Base-by-base conservation (phyloP, 139 green algal genomes). In the Microglena sp. region DNA sequence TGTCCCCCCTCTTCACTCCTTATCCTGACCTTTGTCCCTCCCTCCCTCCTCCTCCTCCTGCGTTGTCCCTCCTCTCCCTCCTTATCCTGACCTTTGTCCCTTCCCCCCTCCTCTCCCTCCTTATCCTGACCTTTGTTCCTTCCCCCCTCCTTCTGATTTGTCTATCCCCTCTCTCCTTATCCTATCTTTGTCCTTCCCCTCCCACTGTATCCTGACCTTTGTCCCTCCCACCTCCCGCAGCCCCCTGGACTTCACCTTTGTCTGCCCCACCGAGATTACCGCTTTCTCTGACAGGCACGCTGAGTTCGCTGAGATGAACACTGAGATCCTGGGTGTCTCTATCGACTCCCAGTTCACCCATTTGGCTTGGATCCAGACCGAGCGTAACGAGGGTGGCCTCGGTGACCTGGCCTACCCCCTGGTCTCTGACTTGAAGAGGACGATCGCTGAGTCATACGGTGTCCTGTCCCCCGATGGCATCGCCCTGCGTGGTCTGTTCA, bases 261-360 rank as follows among this genome's bases (percentile, higher is more conserved):
- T 93, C 24, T 90, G 32, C 24, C 64, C 46, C 32, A 60, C 46
- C 5, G 93, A 99, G 83, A 97, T 99, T 78, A 98, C 90, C 26
- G 93, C 93, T 45, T 99, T 99, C 84, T 93, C 82, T 31, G 60
- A 99, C 70, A 84, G 89, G 62, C 74, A 93, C 70, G 76, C 65
- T 1, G 93, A 98, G 78, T 99, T 99, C 79, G 58, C 57, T 40
- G 60, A 26, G 7, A 57, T 67, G 5, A 58, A 67, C 60, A 67
- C 60, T 22, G 60, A 67, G 60, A 26, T 67, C 2, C 79, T 96
- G 64, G 91, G 90, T 5, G 81, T 95, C 35, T 91, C 80, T 7
- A 86, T 97, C 27, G 90, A 96, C 79, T 94, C 84, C 33, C 88
- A 97, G 76, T 99, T 98, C 86, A 89, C 87, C 8, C 94, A 99